phyloP scores from a whole-genome alignment of 345 rosid species.

The Kernera saxatilis region DNA sequence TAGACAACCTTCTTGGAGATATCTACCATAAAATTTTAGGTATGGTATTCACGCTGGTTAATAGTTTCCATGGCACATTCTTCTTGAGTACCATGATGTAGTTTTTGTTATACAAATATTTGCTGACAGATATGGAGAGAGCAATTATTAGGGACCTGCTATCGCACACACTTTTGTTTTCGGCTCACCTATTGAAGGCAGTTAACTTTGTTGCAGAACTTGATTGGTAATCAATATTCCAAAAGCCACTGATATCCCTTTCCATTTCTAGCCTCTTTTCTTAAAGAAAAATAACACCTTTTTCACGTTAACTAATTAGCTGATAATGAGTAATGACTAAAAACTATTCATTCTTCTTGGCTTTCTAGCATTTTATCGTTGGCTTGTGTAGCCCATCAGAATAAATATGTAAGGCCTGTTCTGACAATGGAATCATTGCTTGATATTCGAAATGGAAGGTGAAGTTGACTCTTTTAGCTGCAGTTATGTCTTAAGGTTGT shows the following conservation, averaged over 20 bases:
- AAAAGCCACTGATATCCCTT: not conserved
- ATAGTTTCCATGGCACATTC: not conserved
- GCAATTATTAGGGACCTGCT: slow-evolving; percentile 84
- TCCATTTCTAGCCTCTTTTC: not conserved
- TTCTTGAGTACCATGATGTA: slow-evolving; percentile 2
- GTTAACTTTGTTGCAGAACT: slow-evolving; percentile 83
- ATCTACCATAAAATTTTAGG: slow-evolving; percentile 93
- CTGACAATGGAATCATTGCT: slow-evolving; percentile 66
- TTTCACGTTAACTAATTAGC: not conserved
- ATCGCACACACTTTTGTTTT: slow-evolving; percentile 62
- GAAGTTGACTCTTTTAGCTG: slow-evolving; percentile 11
- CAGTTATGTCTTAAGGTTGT: not conserved
- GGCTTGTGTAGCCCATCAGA: slow-evolving; percentile 83
- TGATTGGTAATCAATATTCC: slow-evolving; percentile 65
- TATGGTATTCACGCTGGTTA: slow-evolving; percentile 12
- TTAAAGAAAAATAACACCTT: not conserved
- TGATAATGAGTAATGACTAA: slow-evolving; percentile 8
- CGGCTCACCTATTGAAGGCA: slow-evolving; percentile 70
- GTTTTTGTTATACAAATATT: slow-evolving; percentile 14
- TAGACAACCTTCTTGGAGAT: slow-evolving; percentile 88
- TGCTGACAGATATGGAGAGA: slow-evolving; percentile 80
- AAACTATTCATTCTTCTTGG: not conserved
- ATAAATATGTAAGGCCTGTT: slow-evolving; percentile 85
- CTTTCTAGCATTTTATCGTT: slow-evolving; percentile 65
- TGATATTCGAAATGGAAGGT: slow-evolving; percentile 89